phyloP scores from a whole-genome alignment of 1,284 basidiomycete species.

The Golubevia pallescens region DNA sequence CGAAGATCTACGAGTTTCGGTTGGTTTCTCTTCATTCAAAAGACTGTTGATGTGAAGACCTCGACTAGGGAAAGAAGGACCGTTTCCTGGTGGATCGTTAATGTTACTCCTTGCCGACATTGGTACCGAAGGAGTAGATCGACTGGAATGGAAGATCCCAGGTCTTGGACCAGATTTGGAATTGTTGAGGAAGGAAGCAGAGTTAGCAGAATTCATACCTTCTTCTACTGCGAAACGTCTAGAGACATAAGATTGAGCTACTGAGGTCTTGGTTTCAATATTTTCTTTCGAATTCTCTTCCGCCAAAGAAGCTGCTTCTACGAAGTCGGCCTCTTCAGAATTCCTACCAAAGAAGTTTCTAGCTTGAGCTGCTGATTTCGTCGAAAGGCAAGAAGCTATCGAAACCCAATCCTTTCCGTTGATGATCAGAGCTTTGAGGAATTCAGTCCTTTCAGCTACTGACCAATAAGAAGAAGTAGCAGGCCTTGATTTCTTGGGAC shows the following conservation, averaged over 20 bases:
- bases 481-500: no score
- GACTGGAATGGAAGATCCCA: background rate
- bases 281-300: constrained; percentile 23
- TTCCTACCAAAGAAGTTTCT: constrained; percentile 71
- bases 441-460: constrained; percentile 68
- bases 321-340: constrained; percentile 46
- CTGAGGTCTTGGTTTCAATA: background rate
- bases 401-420: constrained; percentile 78
- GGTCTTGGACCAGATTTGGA: constrained; percentile 3
- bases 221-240: background rate
- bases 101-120: constrained; percentile 11
- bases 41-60: constrained; percentile 46
- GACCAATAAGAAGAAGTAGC: constrained; percentile 70
- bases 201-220: background rate
- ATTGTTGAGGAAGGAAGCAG: background rate
- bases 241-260: background rate
- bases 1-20: constrained; percentile 19
- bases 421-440: constrained; percentile 72
- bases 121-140: constrained; percentile 1
- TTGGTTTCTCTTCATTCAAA: constrained; percentile 31
- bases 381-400: constrained; percentile 76
- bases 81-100: constrained; percentile 10
- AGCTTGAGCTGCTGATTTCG: constrained; percentile 81
- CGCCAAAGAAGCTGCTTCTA: constrained; percentile 39
- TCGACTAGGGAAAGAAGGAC: constrained; percentile 15